These are phyloP conservation scores for Zoysia japonica DNA, from an alignment of 176 grass and related monocot genomes.

Conservation along the genomic window DNA sequence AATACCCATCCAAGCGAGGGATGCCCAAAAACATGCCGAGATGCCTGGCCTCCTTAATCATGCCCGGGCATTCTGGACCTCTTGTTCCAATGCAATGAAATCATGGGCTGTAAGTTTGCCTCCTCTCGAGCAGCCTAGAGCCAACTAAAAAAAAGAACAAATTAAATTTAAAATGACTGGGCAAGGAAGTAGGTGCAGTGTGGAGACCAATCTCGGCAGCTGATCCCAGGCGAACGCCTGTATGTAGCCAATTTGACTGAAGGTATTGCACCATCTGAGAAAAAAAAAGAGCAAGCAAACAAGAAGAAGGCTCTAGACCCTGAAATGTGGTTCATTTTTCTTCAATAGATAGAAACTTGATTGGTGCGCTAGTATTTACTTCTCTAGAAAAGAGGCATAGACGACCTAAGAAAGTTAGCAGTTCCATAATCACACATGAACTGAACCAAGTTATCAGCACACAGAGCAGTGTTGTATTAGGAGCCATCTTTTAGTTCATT, in stretches of 20 bases:
- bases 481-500: constrained; percentile 1
- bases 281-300: neutral
- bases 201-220: constrained; percentile 21
- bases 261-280: constrained; percentile 89
- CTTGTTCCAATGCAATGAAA: constrained; percentile 73
- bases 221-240: constrained; percentile 54
- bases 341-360: too few relatives aligned
- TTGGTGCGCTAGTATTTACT: too few relatives aligned
- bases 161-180: neutral
- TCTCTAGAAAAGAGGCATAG: neutral
- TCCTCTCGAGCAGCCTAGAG: constrained; percentile 52
- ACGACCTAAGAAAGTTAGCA: neutral
- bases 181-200: neutral
- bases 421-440: neutral
- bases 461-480: constrained; percentile 4
- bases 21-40: constrained; percentile 76
- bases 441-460: constrained; percentile 21
- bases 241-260: constrained; percentile 83
- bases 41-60: constrained; percentile 91
- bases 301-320: neutral
- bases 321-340: neutral
- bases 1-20: constrained; percentile 83
- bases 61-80: constrained; percentile 80
- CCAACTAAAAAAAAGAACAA: neutral
- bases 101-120: constrained; percentile 50